These are phyloP conservation scores for Talaromyces sp. DNA, from an alignment of 2,329 filamentous ascomycete species.

Conservation along the genomic window DNA sequence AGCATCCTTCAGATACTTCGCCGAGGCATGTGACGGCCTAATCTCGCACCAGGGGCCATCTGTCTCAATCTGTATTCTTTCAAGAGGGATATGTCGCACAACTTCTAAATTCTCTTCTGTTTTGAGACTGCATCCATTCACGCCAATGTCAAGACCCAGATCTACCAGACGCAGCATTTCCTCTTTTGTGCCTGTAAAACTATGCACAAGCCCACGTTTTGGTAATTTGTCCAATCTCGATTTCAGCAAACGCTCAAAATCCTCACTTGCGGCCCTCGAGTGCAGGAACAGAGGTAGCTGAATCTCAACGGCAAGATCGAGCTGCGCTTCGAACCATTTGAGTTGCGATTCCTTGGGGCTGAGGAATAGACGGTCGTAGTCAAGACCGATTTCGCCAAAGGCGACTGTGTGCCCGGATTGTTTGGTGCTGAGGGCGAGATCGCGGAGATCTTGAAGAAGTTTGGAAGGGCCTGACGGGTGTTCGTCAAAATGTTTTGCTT, in stretches of 20 bases:
- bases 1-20: conserved; percentile 66
- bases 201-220: conserved; percentile 82
- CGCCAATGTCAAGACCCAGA: conserved; percentile 82
- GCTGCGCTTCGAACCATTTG: conserved; percentile 78
- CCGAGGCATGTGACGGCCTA: conserved; percentile 79
- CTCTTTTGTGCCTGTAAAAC: conserved; percentile 82
- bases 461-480: conserved; percentile 45
- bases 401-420: conserved; percentile 63
- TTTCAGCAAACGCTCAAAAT: conserved; percentile 73
- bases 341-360: conserved; percentile 75
- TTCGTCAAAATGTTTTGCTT: conserved; percentile 71
- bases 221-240: conserved; percentile 63
- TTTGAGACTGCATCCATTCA: conserved; percentile 96
- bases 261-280: conserved; percentile 77
- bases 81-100: conserved; percentile 72
- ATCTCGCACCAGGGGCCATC: conserved; percentile 99
- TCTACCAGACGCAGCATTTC: conserved; percentile 80
- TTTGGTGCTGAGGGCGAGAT: conserved; percentile 61
- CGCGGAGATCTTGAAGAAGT: conserved; percentile 57
- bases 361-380: conserved; percentile 88
- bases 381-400: conserved; percentile 92
- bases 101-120: conserved; percentile 86
- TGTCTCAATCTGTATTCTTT: conserved; percentile 87
- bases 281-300: conserved; percentile 89
- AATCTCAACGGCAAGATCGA: conserved; percentile 71